A percentile compares a stretch with the other conserved stretches of the same genome.
Conservation (phyloP, 169 alveolate species). For the Besnoitia besnoiti region DNA sequence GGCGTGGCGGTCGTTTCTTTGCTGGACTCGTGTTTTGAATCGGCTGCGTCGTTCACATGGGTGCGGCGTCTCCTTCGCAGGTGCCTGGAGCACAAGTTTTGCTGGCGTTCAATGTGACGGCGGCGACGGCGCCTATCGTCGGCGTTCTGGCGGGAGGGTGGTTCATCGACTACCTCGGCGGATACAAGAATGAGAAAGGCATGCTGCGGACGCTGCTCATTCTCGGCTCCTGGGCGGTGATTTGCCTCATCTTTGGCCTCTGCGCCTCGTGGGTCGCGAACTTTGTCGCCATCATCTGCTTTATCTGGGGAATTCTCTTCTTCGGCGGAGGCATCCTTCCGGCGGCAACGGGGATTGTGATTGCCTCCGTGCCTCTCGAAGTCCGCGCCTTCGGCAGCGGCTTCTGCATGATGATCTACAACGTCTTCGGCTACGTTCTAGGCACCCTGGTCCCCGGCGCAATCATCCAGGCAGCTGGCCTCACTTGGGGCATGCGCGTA, state of each 20-base stretch:
- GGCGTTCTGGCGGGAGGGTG: slow-evolving; percentile 60
- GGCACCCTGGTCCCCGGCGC: slow-evolving; percentile 61
- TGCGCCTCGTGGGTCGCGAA: slow-evolving; percentile 34
- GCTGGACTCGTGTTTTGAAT: no score
- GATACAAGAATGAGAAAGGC: slow-evolving; percentile 50
- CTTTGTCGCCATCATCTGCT: slow-evolving; percentile 7
- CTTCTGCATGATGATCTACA: slow-evolving; percentile 65
- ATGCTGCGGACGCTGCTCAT: slow-evolving; percentile 25
- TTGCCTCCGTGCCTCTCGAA: slow-evolving; percentile 61
- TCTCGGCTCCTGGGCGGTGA: slow-evolving; percentile 28
- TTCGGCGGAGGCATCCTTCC: slow-evolving; percentile 64
- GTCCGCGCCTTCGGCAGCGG: slow-evolving; percentile 64
- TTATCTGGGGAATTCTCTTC: slow-evolving; percentile 49
- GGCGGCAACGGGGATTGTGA: slow-evolving; percentile 60
- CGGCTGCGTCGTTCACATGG: no score
- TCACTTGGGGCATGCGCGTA: slow-evolving; percentile 56
- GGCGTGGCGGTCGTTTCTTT: no score
- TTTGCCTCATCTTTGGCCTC: slow-evolving; percentile 18
- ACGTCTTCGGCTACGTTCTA: slow-evolving; percentile 56
- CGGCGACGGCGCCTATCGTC: slow-evolving; percentile 57
- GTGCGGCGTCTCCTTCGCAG: neutral
- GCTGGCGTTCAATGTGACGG: slow-evolving; percentile 47
- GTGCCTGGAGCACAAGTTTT: slow-evolving; percentile 18
- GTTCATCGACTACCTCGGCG: slow-evolving; percentile 53
- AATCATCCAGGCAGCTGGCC: slow-evolving; percentile 52